These are phyloP conservation scores for Exophiala alcalophila DNA, from an alignment of 2,329 filamentous ascomycete genomes.

Conservation along the genomic window DNA sequence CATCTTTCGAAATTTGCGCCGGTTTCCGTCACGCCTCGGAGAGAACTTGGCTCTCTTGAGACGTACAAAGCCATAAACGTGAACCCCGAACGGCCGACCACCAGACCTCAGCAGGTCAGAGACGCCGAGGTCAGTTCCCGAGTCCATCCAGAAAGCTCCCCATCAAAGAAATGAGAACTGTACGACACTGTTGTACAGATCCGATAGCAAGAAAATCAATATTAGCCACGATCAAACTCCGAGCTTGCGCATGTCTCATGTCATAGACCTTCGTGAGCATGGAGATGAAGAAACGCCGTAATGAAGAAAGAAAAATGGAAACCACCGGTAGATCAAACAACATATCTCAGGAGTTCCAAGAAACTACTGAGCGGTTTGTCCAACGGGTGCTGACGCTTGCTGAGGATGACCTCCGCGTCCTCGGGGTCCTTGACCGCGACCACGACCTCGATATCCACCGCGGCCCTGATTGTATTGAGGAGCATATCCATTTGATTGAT, in stretches of 20 bases:
- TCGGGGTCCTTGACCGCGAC: slow-evolving; percentile 44
- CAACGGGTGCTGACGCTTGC: slow-evolving; percentile 14
- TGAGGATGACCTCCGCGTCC: slow-evolving; percentile 28
- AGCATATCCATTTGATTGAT: slow-evolving; percentile 25
- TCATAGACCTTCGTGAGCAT: slow-evolving; percentile 29
- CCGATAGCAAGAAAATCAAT: slow-evolving; percentile 17
- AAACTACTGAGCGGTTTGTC: slow-evolving; percentile 23
- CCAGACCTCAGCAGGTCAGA: too few relatives aligned
- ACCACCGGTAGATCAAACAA: slow-evolving; percentile 13
- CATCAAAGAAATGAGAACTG: slow-evolving; percentile 18
- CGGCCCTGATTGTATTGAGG: slow-evolving; percentile 34
- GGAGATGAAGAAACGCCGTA: slow-evolving; percentile 20
- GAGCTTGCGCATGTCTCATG: slow-evolving; percentile 29
- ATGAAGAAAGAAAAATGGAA: slow-evolving; percentile 10
- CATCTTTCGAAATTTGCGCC: slow-evolving; percentile 15
- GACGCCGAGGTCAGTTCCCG: too few relatives aligned
- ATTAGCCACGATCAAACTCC: slow-evolving; percentile 27
- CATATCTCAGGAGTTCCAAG: not conserved
- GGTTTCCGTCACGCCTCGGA: slow-evolving; percentile 5
- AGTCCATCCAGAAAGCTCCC: slow-evolving; percentile 23
- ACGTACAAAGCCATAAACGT: slow-evolving; percentile 19
- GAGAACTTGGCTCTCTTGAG: slow-evolving; percentile 17
- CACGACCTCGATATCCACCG: slow-evolving; percentile 43
- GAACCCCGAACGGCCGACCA: too few relatives aligned
- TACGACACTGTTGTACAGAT: slow-evolving; percentile 28